Conservation (phyloP, 1,284 basidiomycete genomes). For the Leccinum colubrinum region DNA sequence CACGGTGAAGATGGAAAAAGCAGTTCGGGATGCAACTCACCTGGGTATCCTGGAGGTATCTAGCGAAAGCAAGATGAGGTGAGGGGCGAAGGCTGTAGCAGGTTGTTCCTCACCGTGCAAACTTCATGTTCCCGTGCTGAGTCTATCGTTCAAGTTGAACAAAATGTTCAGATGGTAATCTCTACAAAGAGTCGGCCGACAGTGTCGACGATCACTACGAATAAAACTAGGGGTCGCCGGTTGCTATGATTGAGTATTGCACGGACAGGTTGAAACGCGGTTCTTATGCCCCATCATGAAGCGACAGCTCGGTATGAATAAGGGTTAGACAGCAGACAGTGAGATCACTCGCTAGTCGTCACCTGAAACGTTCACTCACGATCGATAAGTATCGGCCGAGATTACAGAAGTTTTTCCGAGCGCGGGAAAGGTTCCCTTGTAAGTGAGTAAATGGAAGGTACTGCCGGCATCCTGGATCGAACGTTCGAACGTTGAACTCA, state of each 20-base stretch:
- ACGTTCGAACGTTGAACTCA: not conserved
- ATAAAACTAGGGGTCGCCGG: not conserved
- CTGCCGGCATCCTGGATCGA: not conserved
- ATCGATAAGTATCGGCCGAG: not conserved
- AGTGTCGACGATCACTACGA: not conserved
- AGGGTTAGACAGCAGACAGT: not conserved
- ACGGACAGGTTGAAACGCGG: not conserved
- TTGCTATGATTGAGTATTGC: not conserved
- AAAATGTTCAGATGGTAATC: not conserved
- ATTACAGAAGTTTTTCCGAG: not conserved
- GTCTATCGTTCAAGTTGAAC: not conserved
- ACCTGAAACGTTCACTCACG: not conserved
- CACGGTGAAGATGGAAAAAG: not conserved
- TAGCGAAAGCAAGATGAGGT: slow-evolving; percentile 14
- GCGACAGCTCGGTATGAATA: not conserved
- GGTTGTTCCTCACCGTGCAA: slow-evolving; percentile 43
- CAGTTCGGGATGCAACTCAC: slow-evolving; percentile 32
- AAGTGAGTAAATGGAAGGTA: not conserved
- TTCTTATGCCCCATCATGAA: not conserved
- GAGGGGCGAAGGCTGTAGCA: not conserved
- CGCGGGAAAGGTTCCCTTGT: not conserved
- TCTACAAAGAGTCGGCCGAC: not conserved
- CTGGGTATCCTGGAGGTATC: slow-evolving; percentile 73
- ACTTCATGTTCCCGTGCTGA: slow-evolving; percentile 43
- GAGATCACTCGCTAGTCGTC: not conserved